Base-by-base conservation (phyloP, 2,329 filamentous ascomycete genomes). In the Paecilomyces niveus region DNA sequence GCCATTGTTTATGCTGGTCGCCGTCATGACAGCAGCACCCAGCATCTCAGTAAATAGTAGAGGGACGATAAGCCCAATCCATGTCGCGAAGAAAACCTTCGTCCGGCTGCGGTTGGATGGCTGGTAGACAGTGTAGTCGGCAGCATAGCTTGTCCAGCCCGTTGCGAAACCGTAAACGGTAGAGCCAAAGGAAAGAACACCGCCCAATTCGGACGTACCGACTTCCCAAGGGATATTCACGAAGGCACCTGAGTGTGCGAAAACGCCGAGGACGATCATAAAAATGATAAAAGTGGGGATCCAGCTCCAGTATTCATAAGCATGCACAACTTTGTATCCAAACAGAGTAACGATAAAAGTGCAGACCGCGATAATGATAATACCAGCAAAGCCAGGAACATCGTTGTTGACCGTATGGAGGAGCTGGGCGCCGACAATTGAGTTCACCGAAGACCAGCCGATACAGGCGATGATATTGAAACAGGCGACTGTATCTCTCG, bases 91-190 rank as follows among this genome's bases (percentile, higher is more conserved):
- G 73, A 92, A 93, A 60, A 92, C 79, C 60, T 85, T 85, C 50
- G 70, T 71, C 22, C 84, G 81, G 31, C 82, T 82, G 49, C 85
- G 84, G 24, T 74, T 79, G 2, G 80, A 76, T 0, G 89, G 88
- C 66, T 92, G 89, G 73, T 92, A 92, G 55, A 90, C 88, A 22
- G 88, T 90, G 72, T 92, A 93, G 68, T 93, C 89, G 8, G 88
- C 86, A 0, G 89, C 88, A 60, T 87, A 89, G 6, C 83, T 83
- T 1, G 87, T 85, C 89, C 90, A 94, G 58, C 89, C 83, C 1
- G 88, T 86, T 18, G 86, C 81, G 68, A 89, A 87, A 45, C 87
- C 84, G 70, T 85, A 87, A 33, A 92, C 78, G 18, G 86, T 81
- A 11, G 86, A 81, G 52, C 85, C 82, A 67, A 89, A 89, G 58